Evolutionary conservation across 805 yeast species (phyloP).

Genomic region (Cyberlindnera euphorbiiphila): DNA sequence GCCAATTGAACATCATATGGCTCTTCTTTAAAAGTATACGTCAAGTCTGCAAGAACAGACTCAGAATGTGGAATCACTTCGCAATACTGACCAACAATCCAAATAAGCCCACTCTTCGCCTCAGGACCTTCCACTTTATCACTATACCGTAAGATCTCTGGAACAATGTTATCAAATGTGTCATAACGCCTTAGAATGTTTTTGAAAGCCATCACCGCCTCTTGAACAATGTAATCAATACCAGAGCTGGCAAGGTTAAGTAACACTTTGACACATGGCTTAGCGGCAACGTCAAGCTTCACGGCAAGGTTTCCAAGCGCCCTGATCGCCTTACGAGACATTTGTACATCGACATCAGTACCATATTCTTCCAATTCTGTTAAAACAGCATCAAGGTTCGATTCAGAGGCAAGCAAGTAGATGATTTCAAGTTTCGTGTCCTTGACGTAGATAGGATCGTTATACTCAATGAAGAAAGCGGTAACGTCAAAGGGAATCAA

Average conservation of each 20-base stretch:
- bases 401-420: slow-evolving; percentile 67
- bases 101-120: slow-evolving; percentile 70
- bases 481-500: slow-evolving; percentile 65
- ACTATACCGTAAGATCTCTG: slow-evolving; percentile 38
- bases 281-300: slow-evolving; percentile 59
- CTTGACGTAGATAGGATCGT: slow-evolving; percentile 84
- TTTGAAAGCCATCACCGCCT: slow-evolving; percentile 69
- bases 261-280: slow-evolving; percentile 59
- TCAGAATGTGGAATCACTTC: slow-evolving; percentile 41
- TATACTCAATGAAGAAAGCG: slow-evolving; percentile 75
- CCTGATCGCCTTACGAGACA: slow-evolving; percentile 82
- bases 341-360: slow-evolving; percentile 77
- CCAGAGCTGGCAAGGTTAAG: slow-evolving; percentile 58
- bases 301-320: slow-evolving; percentile 90
- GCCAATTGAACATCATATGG: slow-evolving; percentile 71
- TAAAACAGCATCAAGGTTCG: slow-evolving; percentile 57
- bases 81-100: slow-evolving; percentile 80
- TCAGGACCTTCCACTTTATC: slow-evolving; percentile 70
- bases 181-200: slow-evolving; percentile 79
- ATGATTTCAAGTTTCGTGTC: slow-evolving; percentile 88
- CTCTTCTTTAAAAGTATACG: slow-evolving; percentile 53
- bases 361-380: slow-evolving; percentile 83
- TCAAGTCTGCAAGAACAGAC: slow-evolving; percentile 39
- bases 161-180: slow-evolving; percentile 42
- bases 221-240: slow-evolving; percentile 74